Conservation (phyloP, 805 yeast genomes). For the Scheffersomyces coipomensis region DNA sequence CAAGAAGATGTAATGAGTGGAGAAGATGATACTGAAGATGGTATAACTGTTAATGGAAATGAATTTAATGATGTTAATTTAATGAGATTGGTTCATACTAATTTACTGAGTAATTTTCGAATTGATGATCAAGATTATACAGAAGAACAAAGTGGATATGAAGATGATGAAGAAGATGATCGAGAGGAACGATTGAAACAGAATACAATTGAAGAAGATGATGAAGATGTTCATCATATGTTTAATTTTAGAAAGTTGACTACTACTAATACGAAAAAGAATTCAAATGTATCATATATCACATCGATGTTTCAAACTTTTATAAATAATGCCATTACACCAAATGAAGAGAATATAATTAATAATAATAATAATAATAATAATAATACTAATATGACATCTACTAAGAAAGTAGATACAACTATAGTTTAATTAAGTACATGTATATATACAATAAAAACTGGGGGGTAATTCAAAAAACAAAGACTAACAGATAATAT, state of each 20-base stretch:
- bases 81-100: constrained; percentile 34
- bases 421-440: no score
- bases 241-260: constrained; percentile 27
- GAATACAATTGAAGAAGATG: constrained; percentile 4
- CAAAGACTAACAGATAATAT: no score
- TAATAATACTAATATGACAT: not conserved
- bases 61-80: constrained; percentile 9
- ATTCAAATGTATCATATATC: constrained; percentile 30
- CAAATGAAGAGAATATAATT: not conserved
- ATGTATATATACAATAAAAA: no score
- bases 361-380: not conserved
- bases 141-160: constrained; percentile 16
- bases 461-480: no score
- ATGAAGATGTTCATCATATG: constrained; percentile 13
- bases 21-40: constrained; percentile 12
- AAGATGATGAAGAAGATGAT: constrained; percentile 21
- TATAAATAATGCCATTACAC: constrained; percentile 24
- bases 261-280: constrained; percentile 12
- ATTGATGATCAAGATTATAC: constrained; percentile 29
- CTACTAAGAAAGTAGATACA: no score
- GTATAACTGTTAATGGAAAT: constrained; percentile 10
- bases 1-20: constrained; percentile 24
- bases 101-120: constrained; percentile 34
- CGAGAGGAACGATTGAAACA: constrained; percentile 1
- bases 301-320: constrained; percentile 37